Base-by-base conservation (phyloP, 148 eudicot species). In the Pouteria glomerata region DNA sequence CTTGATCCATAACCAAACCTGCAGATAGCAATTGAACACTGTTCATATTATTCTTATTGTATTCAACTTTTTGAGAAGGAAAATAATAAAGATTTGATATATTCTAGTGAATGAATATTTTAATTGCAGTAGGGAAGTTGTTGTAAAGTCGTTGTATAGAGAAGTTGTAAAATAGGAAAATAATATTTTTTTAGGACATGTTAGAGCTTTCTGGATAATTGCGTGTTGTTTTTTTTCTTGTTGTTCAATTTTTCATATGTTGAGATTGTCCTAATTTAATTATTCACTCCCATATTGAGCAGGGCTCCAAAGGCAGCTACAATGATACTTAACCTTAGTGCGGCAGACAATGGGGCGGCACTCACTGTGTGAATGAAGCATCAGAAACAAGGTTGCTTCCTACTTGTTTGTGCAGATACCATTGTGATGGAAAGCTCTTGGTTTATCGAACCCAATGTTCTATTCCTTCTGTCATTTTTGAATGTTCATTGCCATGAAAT, bases 251-350 rank as follows among this genome's bases (percentile, higher is more conserved):
- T 21, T 27, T 15, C 6, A 30, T 37, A 30, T 33, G 0, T 47
- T 16, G 24, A 8, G 37, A 12, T 51, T 61, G 59, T 31, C 48
- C 51, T 34, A 47, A 7, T 26, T 27, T 23, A 30, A 23, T 19
- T 35, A 34, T 33, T 57, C 35, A 11, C 42, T 39, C 58, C 57
- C 61, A 13, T 56, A 24, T 65, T 69, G 47, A 56, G 75, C 92
- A 95, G 96, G 98, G 98, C 93, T 71, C 98, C 97, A 3, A 95
- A 86, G 83, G 98, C 98, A 55, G 92, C 97, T 66, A 84, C 80
- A 35, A 74, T 95, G 98, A 95, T 95, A 72, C 87, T 95, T 29
- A 90, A 95, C 83, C 93, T 95, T 29, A 86, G 93, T 13, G 73
- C 72, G 34, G 93, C 92, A 27, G 99, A 95, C 80, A 91, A 95